Base-by-base conservation (phyloP, 2,329 filamentous ascomycete genomes). In the Rutstroemia sp. region DNA sequence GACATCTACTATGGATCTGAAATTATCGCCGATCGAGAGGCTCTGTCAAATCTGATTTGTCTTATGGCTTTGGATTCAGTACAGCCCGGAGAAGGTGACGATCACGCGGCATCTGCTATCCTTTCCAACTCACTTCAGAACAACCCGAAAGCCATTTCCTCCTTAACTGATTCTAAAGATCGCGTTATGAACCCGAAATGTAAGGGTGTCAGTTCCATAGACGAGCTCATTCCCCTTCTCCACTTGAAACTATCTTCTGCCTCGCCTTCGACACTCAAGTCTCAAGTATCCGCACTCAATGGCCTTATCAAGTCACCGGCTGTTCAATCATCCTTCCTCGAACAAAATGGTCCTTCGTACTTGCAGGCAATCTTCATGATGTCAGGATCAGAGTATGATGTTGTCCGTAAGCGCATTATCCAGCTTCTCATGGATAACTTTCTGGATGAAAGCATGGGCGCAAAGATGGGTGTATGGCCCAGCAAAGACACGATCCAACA, bases 1-100 rank as follows among this genome's bases (percentile, higher is more conserved):
- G 84, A 87, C 68, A 81, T 87, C 60, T 87, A 86, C 72, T 88
- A 86, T 68, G 84, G 84, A 9, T 72, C 83, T 17, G 80, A 84
- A 67, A 77, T 87, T 57, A 75, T 78, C 21, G 78, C 82, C 66
- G 78, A 84, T 61, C 65, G 72, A 2, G 75, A 76, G 2, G 77
- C 78, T 1, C 62, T 84, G 52, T 75, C 75, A 60, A 70, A 75
- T n/a, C 74, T 87, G 2, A 71, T 86, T 58, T 84, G 82, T 65
- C 71, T 84, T 39, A 77, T 83, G 19, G 54, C 66, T 14, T 62
- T 62, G 25, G 60, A 58, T 7, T 63, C 61, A 25, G 60, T 54
- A n/a, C 46, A 63, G 45, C 56, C 60, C 9, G 60, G 58, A 19
- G 60, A 63, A 1, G 51, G 50, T 21, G 60, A 64, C 39, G 65